Percentiles rank a stretch among this genome's conserved stretches.
These are phyloP conservation scores for Hypericum perforatum DNA, from an alignment of 345 rosid species.

Conservation along the genomic window DNA sequence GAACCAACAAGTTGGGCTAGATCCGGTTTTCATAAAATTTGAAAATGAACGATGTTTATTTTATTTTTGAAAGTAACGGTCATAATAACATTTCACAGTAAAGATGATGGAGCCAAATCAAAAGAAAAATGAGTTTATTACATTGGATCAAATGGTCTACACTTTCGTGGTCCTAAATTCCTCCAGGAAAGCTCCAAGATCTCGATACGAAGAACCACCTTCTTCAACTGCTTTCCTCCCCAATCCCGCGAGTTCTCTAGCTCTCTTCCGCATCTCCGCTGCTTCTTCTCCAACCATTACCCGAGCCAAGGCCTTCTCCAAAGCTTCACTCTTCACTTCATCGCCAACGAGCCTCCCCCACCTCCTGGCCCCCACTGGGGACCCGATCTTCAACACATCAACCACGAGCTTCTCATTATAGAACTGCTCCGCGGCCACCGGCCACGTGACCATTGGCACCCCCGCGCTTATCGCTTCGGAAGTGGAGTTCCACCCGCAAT, in stretches of 20 bases:
- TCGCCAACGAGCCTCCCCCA: slow-evolving; percentile 10
- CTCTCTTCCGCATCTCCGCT: slow-evolving; percentile 22
- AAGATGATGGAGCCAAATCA: too few species aligned
- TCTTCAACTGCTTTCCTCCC: slow-evolving; percentile 26
- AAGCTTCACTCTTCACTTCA: slow-evolving; percentile 18
- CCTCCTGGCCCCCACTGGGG: slow-evolving; percentile 23
- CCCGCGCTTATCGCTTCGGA: slow-evolving; percentile 35
- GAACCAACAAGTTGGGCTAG: too few species aligned
- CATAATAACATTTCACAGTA: too few species aligned
- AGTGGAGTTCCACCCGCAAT: slow-evolving; percentile 48
- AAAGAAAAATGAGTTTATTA: too few species aligned
- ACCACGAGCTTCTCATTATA: slow-evolving; percentile 32
- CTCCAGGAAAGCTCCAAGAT: slow-evolving; percentile 21
- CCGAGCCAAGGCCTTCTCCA: slow-evolving; percentile 17
- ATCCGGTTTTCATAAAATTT: too few species aligned
- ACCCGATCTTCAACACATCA: slow-evolving; percentile 29
- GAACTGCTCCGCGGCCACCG: slow-evolving; percentile 35
- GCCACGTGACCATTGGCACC: slow-evolving; percentile 44
- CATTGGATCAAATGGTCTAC: too few species aligned
- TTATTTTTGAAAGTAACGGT: too few species aligned
- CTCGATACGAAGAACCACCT: slow-evolving; percentile 29
- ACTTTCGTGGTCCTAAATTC: slow-evolving; percentile 8
- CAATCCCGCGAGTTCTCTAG: slow-evolving; percentile 10
- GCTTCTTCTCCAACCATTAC: slow-evolving; percentile 27
- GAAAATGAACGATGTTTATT: too few species aligned